These are phyloP conservation scores for Sugiyamaella lignohabitans DNA, from an alignment of 805 yeast species.

Conservation along the genomic window DNA sequence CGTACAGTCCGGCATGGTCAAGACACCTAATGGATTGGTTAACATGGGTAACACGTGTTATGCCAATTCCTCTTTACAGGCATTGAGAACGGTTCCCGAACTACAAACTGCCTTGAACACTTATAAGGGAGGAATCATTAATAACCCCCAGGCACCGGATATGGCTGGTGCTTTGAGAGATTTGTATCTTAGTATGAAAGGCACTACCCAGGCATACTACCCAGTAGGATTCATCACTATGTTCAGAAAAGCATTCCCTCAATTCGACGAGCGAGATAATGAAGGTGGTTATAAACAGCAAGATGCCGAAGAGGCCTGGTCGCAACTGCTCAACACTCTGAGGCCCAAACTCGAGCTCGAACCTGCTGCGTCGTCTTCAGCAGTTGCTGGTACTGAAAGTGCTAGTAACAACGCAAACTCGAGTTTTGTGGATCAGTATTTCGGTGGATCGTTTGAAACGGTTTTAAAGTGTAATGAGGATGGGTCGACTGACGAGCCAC, in stretches of 20 bases:
- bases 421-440: conserved; percentile 46
- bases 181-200: conserved; percentile 28
- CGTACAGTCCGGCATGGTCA: conserved; percentile 31
- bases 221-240: conserved; percentile 58
- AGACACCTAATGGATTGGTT: conserved; percentile 55
- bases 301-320: conserved; percentile 95
- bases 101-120: conserved; percentile 40
- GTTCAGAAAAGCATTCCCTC: conserved; percentile 65
- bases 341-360: conserved; percentile 35
- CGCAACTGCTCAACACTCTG: conserved; percentile 60
- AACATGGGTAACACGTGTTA: conserved; percentile 77
- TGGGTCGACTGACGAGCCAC: conserved; percentile 38
- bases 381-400: conserved; percentile 9
- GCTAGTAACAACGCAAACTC: conserved; percentile 27
- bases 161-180: conserved; percentile 30
- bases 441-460: conserved; percentile 60
- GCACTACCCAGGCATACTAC: conserved; percentile 41
- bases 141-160: conserved; percentile 24
- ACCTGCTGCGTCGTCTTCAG: too few species aligned
- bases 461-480: conserved; percentile 52
- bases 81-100: conserved; percentile 44
- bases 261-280: conserved; percentile 69
- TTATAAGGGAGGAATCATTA: conserved; percentile 23
- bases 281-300: conserved; percentile 83
- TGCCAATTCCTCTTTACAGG: conserved; percentile 63